Evolutionary conservation across 2,329 filamentous ascomycete genomes (phyloP).

Genomic region (Apiospora malaysiana): DNA sequence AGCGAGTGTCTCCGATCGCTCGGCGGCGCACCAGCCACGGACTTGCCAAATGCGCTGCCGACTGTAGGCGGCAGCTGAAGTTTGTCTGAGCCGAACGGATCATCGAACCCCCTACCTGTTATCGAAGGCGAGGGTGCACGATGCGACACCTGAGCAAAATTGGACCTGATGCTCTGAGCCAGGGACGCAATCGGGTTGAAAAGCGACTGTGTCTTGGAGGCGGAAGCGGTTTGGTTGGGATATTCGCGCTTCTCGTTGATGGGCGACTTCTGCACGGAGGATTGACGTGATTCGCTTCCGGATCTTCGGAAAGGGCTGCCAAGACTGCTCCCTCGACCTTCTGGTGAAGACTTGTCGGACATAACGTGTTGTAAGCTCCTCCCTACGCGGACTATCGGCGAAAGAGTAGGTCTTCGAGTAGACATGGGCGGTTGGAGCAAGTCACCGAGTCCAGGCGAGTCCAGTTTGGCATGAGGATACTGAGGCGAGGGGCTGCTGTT

Average conservation of each 20-base stretch:
- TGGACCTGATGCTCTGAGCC: constrained; percentile 31
- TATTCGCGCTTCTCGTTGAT: constrained; percentile 28
- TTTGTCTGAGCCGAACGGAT: constrained; percentile 28
- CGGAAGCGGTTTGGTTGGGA: neutral
- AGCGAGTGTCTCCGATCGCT: neutral
- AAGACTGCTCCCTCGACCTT: constrained; percentile 54
- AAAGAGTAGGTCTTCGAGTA: constrained; percentile 48
- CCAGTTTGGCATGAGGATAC: constrained; percentile 8
- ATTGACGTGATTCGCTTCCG: constrained; percentile 34
- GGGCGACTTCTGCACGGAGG: constrained; percentile 34
- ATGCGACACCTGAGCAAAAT: constrained; percentile 28
- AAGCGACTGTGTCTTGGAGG: constrained; percentile 7
- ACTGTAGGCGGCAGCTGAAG: neutral
- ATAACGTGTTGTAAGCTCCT: constrained; percentile 63
- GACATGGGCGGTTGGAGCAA: constrained; percentile 11
- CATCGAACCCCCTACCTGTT: constrained; percentile 25
- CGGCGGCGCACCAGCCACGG: neutral
- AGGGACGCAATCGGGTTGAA: constrained; percentile 28
- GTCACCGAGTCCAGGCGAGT: constrained; percentile 15
- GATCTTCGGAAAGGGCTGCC: constrained; percentile 60
- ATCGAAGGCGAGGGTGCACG: constrained; percentile 23
- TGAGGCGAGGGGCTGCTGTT: constrained; percentile 20
- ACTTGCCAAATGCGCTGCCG: constrained; percentile 12
- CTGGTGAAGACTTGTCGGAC: constrained; percentile 63
- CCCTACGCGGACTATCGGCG: constrained; percentile 64